Conservation (phyloP, 2,329 filamentous ascomycete genomes). For the Trichoderma breve region DNA sequence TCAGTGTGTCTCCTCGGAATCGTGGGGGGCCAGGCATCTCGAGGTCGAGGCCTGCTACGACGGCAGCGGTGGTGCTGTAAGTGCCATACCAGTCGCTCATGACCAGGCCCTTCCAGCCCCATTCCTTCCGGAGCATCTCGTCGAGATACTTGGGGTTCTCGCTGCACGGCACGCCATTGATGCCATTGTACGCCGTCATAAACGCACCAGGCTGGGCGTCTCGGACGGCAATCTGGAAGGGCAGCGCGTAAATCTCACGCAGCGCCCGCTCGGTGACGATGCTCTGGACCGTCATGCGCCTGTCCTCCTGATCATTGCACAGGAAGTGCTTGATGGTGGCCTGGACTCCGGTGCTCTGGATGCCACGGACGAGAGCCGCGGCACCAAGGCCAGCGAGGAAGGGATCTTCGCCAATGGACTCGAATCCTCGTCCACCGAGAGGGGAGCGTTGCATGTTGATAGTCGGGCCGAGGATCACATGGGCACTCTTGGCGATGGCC, state of each 20-base stretch:
- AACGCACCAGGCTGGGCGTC: conserved; percentile 52
- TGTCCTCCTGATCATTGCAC: conserved; percentile 61
- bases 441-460: conserved; percentile 62
- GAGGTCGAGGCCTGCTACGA: conserved; percentile 53
- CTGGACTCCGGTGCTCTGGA: conserved; percentile 55
- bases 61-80: conserved; percentile 52
- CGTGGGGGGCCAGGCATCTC: conserved; percentile 59
- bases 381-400: conserved; percentile 55
- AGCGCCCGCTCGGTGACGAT: conserved; percentile 56
- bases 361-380: conserved; percentile 52
- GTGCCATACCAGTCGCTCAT: conserved; percentile 62
- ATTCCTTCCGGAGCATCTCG: conserved; percentile 53
- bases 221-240: conserved; percentile 56
- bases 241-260: conserved; percentile 57
- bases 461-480: conserved; percentile 59
- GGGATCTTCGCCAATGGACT: conserved; percentile 58
- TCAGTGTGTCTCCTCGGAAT: conserved; percentile 50
- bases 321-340: conserved; percentile 61
- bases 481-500: conserved; percentile 55
- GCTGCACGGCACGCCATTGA: conserved; percentile 56
- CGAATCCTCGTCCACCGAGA: conserved; percentile 59
- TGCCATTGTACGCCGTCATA: conserved; percentile 60
- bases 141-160: conserved; percentile 53
- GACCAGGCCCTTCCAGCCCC: conserved; percentile 56
- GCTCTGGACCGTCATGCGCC: conserved; percentile 54